Evolutionary conservation across 805 yeast species (phyloP), one percentile per base, ranked within the genome.

Genomic region (Pichia californica): DNA sequence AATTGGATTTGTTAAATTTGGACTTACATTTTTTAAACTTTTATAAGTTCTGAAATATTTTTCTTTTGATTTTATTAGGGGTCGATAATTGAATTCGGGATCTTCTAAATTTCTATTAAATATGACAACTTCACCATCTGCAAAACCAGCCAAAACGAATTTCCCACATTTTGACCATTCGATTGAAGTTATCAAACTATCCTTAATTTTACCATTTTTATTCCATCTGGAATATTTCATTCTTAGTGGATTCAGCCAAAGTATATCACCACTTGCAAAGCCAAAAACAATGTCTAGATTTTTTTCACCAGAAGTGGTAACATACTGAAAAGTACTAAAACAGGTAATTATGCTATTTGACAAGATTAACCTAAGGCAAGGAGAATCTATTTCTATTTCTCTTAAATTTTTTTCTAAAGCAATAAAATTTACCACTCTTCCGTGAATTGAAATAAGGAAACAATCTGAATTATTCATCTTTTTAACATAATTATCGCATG

Each of bases 261-360:
- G 49, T 3, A 83, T 58, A 51, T 80, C 87, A n/a, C 91, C 88
- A 1, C 79, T 63, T 16, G 81, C 74, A 48, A 79, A 73, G 1
- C 91, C 93, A 16, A 81, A 49, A 2, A 78, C 61, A 7, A 80
- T 65, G 40, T 79, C 79, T 7, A 83, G 62, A 30, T 64, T 64
- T 25, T 55, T 54, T 15, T 63, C 67, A n/a, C 57, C 57, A 3
- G 48, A 50, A 7, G 55, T 34, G 4, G 55, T 43, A 4, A 41
- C 41, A 19, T 52, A 52, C 8, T 57, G 52, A 41, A 67, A 64
- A 2, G 68, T 46, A 14, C 65, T 56, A 31, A 73, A 41, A 5
- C 67, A 53, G 0, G 80, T 71, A 2, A 73, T 62, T 10, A 72
- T 54, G n/a, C 67, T 55, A 4, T 54, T 49, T 4, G 63, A 58